Percentiles rank a stretch among this genome's conserved stretches.
These are phyloP conservation scores for Ceratobasidium sp. DNA, from an alignment of 1,284 basidiomycete species.

Conservation along the genomic window DNA sequence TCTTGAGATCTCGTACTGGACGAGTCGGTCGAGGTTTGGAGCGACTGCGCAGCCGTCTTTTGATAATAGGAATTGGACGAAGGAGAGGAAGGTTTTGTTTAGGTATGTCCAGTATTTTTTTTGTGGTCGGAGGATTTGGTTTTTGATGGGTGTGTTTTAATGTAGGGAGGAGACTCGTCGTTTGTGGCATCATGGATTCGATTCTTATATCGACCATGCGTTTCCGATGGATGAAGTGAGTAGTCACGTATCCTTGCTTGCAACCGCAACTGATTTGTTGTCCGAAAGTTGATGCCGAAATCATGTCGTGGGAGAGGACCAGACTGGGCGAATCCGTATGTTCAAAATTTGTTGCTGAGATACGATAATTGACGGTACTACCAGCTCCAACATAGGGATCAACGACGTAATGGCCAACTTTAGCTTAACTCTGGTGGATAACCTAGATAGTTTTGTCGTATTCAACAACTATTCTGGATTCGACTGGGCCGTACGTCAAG, in stretches of 20 bases:
- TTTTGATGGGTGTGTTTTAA: not conserved
- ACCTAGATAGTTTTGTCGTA: constrained; percentile 84
- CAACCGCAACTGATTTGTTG: constrained; percentile 52
- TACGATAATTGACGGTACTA: constrained; percentile 45
- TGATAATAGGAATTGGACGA: constrained; percentile 46
- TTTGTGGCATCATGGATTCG: constrained; percentile 86
- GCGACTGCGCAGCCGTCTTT: constrained; percentile 40
- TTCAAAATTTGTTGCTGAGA: constrained; percentile 47
- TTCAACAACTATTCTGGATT: constrained; percentile 80
- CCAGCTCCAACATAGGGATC: constrained; percentile 67
- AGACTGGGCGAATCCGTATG: constrained; percentile 82
- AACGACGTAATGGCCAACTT: constrained; percentile 92
- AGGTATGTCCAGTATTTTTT: constrained; percentile 44
- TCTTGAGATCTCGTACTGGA: constrained; percentile 62
- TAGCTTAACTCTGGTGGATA: constrained; percentile 84
- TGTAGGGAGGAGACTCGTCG: constrained; percentile 75
- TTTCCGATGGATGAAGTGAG: constrained; percentile 85
- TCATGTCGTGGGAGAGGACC: constrained; percentile 86
- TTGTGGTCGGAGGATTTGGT: not conserved
- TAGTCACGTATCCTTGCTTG: constrained; percentile 25
- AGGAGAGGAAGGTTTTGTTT: constrained; percentile 45
- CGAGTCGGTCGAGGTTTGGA: constrained; percentile 12
- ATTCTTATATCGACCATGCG: constrained; percentile 82
- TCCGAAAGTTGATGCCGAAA: constrained; percentile 81
- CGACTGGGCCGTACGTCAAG: constrained; percentile 77